phyloP scores from a whole-genome alignment of 495 filamentous ascomycete genomes.

The Aspergillus mulundensis region DNA sequence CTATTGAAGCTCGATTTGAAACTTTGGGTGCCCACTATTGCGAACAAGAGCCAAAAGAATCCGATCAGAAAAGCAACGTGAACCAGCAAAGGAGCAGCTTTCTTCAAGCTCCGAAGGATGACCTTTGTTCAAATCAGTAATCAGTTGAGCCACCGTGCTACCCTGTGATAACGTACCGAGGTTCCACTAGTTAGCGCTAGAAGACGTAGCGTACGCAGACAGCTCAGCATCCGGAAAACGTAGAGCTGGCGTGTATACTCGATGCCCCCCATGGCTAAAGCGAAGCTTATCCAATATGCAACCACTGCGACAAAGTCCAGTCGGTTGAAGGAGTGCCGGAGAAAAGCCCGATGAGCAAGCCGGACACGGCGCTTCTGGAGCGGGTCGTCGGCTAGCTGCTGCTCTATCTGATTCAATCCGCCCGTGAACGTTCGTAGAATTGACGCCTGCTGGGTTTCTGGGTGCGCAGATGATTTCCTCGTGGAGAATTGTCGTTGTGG shows the following conservation, averaged over 20 bases:
- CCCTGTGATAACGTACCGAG: constrained; percentile 49
- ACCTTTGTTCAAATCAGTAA: constrained; percentile 46
- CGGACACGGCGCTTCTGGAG: constrained; percentile 79
- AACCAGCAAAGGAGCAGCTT: constrained; percentile 87
- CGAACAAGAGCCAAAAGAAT: constrained; percentile 99
- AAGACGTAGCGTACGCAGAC: constrained; percentile 83
- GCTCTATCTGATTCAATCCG: constrained; percentile 56
- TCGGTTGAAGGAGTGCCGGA: constrained; percentile 92
- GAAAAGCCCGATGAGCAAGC: constrained; percentile 85
- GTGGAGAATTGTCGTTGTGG: constrained; percentile 69
- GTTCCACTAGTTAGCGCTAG: constrained; percentile 90
- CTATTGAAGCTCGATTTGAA: constrained; percentile 93
- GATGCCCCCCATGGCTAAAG: constrained; percentile 61
- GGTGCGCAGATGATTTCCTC: constrained; percentile 38
- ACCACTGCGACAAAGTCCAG: constrained; percentile 94
- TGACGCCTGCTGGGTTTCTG: constrained; percentile 55
- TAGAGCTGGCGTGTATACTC: constrained; percentile 69
- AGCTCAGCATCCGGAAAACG: constrained; percentile 94
- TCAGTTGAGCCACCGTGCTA: background rate
- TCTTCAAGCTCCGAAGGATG: constrained; percentile 91
- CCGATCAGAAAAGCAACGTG: constrained; percentile 94
- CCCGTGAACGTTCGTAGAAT: constrained; percentile 78
- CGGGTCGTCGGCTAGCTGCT: constrained; percentile 54
- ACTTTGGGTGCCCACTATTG: constrained; percentile 91
- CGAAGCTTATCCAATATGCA: constrained; percentile 89